A percentile compares a stretch with the other conserved stretches of the same genome.
phyloP scores from a whole-genome alignment of 495 filamentous ascomycete genomes.

The Mytilinidion resinicola region DNA sequence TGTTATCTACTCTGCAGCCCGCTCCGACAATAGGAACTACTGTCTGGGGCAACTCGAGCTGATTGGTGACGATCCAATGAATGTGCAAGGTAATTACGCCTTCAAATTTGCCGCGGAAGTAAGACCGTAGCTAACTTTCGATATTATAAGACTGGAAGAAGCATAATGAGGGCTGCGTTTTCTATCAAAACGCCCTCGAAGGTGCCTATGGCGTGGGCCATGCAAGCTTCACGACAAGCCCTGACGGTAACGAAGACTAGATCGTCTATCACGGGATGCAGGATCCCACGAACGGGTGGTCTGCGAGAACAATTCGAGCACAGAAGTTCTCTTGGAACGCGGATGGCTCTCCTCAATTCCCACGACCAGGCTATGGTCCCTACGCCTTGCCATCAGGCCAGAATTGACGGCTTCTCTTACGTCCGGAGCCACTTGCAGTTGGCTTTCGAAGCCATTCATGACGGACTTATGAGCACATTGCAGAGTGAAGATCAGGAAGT shows the following conservation, averaged over 20 bases:
- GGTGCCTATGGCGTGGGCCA: conserved; percentile 46
- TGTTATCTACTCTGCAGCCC: conserved; percentile 44
- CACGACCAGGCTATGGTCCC: conserved; percentile 37
- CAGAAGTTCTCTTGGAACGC: conserved; percentile 39
- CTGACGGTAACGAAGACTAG: conserved; percentile 43
- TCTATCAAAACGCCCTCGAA: conserved; percentile 43
- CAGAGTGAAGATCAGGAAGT: background rate
- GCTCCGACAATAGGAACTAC: conserved; percentile 44
- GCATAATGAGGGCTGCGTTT: conserved; percentile 41
- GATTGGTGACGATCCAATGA: conserved; percentile 46
- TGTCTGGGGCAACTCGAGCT: conserved; percentile 42
- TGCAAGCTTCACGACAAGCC: conserved; percentile 43
- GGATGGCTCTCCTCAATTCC: conserved; percentile 37
- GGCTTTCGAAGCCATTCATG: background rate
- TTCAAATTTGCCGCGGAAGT: too few species aligned
- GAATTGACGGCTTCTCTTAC: background rate
- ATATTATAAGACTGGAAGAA: conserved; percentile 38
- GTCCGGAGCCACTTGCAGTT: background rate
- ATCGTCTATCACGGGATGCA: conserved; percentile 47
- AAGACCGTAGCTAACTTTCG: too few species aligned
- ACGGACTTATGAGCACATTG: background rate
- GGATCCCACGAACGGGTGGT: conserved; percentile 35
- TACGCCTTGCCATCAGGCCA: conserved; percentile 14
- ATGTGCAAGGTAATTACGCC: conserved; percentile 26
- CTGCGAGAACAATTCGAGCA: conserved; percentile 36